These are phyloP conservation scores for Exophiala sp. DNA, from an alignment of 2,329 filamentous ascomycete genomes.

Conservation along the genomic window DNA sequence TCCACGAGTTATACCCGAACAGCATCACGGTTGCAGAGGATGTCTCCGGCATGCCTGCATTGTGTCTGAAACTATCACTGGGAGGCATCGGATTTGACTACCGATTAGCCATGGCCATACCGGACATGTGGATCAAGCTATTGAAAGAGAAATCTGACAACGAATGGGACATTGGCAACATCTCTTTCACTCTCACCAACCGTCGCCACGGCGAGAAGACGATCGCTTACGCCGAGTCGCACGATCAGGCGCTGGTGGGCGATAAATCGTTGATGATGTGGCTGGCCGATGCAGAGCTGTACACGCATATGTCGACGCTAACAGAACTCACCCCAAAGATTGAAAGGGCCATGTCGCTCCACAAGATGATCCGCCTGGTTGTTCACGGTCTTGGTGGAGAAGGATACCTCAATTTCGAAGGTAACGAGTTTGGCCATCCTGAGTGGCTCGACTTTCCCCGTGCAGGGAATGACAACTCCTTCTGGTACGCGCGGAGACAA, in stretches of 20 bases:
- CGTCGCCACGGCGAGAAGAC: conserved; percentile 94
- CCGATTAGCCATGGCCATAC: conserved; percentile 92
- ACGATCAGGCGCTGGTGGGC: conserved; percentile 94
- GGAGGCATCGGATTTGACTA: conserved; percentile 97
- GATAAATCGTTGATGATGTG: conserved; percentile 98
- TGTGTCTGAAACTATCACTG: conserved; percentile 76
- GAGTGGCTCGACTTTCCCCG: conserved; percentile 99
- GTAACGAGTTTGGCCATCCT: conserved; percentile 96
- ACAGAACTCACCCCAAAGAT: conserved; percentile 81
- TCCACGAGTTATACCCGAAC: conserved; percentile 82
- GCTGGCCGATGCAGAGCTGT: conserved; percentile 93
- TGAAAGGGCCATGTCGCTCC: conserved; percentile 81
- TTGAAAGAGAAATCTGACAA: conserved; percentile 87
- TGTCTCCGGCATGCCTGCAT: conserved; percentile 96
- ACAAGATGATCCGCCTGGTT: conserved; percentile 95
- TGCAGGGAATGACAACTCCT: conserved; percentile 85
- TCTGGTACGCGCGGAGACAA: conserved; percentile 89
- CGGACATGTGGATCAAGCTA: conserved; percentile 99
- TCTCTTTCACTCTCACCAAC: conserved; percentile 85
- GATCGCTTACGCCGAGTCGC: conserved; percentile 93
- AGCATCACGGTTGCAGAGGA: conserved; percentile 92
- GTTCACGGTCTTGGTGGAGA: conserved; percentile 90
- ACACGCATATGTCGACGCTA: conserved; percentile 91
- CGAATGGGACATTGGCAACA: conserved; percentile 82
- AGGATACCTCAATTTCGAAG: conserved; percentile 97